Evolutionary conservation across 768 basidiomycete genomes (phyloP).

Genomic region (Pleurotus citrinopileatus): DNA sequence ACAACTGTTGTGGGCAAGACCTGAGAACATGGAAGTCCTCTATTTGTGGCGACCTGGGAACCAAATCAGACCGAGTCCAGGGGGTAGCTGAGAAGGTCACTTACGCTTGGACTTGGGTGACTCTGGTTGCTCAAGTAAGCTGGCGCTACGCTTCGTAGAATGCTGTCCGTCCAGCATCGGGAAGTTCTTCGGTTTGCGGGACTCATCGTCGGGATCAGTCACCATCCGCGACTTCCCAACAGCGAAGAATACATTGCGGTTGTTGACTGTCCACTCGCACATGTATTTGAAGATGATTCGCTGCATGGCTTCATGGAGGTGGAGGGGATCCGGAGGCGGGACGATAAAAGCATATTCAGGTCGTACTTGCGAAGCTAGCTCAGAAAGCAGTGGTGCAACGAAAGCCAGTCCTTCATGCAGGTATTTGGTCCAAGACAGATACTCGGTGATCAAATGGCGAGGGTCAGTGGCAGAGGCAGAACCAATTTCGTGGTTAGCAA

Average conservation of each 20-base stretch:
- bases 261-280: background rate
- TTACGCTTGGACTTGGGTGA: too few species aligned
- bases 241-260: background rate
- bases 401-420: conserved; percentile 8
- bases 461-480: background rate
- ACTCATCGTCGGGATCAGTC: too few species aligned
- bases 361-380: background rate
- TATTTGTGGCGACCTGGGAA: too few species aligned
- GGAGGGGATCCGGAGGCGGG: background rate
- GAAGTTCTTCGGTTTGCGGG: too few species aligned
- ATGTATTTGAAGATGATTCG: conserved; percentile 6
- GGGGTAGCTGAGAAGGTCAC: too few species aligned
- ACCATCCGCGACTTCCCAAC: background rate
- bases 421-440: background rate
- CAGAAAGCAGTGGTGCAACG: conserved; percentile 1
- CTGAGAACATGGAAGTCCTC: too few species aligned
- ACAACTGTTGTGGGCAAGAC: too few species aligned
- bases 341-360: background rate
- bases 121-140: too few species aligned
- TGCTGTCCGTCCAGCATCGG: too few species aligned
- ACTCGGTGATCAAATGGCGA: background rate
- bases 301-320: conserved; percentile 12
- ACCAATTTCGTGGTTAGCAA: conserved; percentile 9
- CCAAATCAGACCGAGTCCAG: too few species aligned
- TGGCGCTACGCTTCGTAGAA: too few species aligned